These are phyloP conservation scores for Lichtheimia ornata DNA, from an alignment of 371 early-diverging fungal genomes.

Conservation along the genomic window DNA sequence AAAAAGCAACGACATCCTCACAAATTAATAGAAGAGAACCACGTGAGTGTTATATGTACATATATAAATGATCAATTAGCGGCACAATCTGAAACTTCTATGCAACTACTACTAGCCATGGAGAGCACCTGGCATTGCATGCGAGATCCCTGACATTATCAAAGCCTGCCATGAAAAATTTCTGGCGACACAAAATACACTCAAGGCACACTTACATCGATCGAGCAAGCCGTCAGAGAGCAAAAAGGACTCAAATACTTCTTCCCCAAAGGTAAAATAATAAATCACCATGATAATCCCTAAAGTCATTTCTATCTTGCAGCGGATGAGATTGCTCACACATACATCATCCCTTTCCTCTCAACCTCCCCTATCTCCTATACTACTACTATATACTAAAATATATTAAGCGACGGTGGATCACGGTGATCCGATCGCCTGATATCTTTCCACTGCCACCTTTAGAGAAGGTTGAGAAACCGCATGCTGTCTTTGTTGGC, in stretches of 20 bases:
- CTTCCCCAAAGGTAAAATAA: background rate
- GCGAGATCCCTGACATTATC: no score
- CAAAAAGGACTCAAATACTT: no score
- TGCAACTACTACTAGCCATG: background rate
- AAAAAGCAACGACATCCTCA: background rate
- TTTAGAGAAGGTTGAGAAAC: slow-evolving; percentile 16
- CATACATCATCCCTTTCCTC: no score
- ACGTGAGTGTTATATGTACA: no score
- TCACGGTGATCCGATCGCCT: slow-evolving; percentile 40
- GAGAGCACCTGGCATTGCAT: background rate
- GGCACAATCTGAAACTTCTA: background rate
- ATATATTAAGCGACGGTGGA: slow-evolving; percentile 32
- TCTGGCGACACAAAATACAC: no score
- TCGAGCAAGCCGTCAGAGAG: no score
- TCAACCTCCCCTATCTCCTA: background rate
- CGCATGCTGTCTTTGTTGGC: slow-evolving; percentile 42
- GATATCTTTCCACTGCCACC: slow-evolving; percentile 41
- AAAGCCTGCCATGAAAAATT: no score
- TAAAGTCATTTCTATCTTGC: background rate
- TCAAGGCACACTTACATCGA: no score
- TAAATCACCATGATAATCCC: background rate
- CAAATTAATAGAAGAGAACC: no score
- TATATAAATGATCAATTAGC: background rate
- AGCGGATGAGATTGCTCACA: background rate
- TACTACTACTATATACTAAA: background rate